phyloP scores from a whole-genome alignment of 768 basidiomycete genomes.

The Boletus rex-veris region DNA sequence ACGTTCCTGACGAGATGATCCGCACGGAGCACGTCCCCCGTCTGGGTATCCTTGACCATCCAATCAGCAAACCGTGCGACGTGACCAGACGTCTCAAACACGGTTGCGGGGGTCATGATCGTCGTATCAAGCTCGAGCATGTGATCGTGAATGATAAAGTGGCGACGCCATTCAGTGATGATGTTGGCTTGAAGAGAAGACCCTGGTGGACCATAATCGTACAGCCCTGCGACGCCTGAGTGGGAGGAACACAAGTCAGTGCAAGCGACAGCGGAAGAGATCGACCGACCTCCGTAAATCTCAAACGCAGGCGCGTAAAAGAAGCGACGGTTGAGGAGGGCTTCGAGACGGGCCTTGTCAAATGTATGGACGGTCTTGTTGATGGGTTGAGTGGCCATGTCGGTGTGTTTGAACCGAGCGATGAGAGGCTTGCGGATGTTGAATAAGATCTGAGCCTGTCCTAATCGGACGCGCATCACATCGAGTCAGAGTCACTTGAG shows the following conservation, averaged over 20 bases:
- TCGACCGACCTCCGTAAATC: constrained; percentile 85
- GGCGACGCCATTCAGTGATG: constrained; percentile 92
- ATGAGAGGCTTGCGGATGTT: background rate
- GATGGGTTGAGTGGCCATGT: constrained; percentile 34
- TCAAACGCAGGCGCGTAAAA: constrained; percentile 99
- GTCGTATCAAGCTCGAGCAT: constrained; percentile 99
- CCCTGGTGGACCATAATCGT: constrained; percentile 97
- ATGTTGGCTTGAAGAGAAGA: constrained; percentile 96
- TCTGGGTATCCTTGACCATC: constrained; percentile 97
- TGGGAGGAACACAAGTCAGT: too few relatives aligned
- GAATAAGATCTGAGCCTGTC: constrained; percentile 3
- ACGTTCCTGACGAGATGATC: constrained; percentile 95
- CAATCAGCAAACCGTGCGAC: constrained; percentile 98
- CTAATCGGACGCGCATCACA: constrained; percentile 28
- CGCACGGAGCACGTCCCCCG: constrained; percentile 94
- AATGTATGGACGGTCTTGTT: constrained; percentile 87
- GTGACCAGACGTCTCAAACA: constrained; percentile 96
- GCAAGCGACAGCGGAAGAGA: too few relatives aligned
- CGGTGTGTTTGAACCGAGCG: constrained; percentile 18
- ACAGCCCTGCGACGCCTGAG: constrained; percentile 87
- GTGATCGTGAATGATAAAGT: constrained; percentile 97
- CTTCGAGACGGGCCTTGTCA: constrained; percentile 82
- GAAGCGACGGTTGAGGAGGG: constrained; percentile 83
- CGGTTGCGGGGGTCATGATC: constrained; percentile 91
- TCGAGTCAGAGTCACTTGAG: background rate